Evolutionary conservation across 177 flowering plant genomes (phyloP), one percentile per base, ranked within the genome.

Genomic region (Vitis hybrid): DNA sequence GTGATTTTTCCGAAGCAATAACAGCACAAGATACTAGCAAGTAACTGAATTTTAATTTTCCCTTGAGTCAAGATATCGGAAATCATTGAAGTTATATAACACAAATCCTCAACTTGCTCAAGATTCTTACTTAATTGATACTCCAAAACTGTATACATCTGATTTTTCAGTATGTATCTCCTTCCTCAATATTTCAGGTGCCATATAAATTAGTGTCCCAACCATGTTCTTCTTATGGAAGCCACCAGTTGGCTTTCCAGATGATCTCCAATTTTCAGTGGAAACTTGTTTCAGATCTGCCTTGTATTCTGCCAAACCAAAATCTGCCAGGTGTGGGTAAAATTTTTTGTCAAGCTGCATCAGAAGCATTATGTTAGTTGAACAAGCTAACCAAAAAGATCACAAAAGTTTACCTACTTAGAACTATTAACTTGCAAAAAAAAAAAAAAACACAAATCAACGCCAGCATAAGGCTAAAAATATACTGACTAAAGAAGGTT

Each of bases 241-340:
- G n/a, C 99, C 99, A 66, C 99, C 99, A 50, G 99, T 94, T 66
- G 97, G 99, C 81, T 94, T 94, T 50, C 99, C 99, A 73, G 93
- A 84, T 52, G 97, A 89, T 77, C 77, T 86, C 99, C 99, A 94
- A 67, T 84, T 94, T 62, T 74, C 81, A 63, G 66, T 18, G 72
- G 97, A 86, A 54, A 87, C 78, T 71, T 70, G 82, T 73, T 81
- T 81, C 63, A 94, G 85, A 78, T 94, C 85, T 72, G 79, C 83
- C 76, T 78, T 79, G 75, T 87, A 87, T 52, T 83, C 91, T 29
- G 99, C 97, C 84, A 94, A 76, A 74, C 99, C 99, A 88, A 94
- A 94, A 83, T 94, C 99, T 20, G 92, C 75, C 14, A 94, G 85
- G 80, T 85, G 85, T 53, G 99, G 92, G 68, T 51, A 66, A 73